Conservation (phyloP, 2,329 filamentous ascomycete genomes). For the Cordyceps fumosorosea region DNA sequence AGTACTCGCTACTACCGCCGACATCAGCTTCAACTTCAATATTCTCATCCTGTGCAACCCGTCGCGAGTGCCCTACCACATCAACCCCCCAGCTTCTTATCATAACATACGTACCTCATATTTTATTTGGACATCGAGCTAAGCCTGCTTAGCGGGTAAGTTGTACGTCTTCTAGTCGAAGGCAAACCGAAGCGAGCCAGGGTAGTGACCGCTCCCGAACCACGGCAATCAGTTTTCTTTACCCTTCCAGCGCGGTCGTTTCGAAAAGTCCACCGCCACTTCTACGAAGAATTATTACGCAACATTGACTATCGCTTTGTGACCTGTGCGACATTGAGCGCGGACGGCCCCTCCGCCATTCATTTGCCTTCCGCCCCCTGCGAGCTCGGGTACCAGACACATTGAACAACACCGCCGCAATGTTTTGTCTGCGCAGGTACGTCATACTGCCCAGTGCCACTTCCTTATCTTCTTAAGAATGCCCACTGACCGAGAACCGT, state of each 20-base stretch:
- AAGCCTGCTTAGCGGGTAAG: too few species aligned
- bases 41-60: neutral
- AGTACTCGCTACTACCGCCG: neutral
- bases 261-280: too few species aligned
- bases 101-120: neutral
- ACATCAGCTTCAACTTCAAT: neutral
- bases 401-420: constrained; percentile 23
- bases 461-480: neutral
- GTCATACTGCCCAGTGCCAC: neutral
- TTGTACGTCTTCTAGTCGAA: neutral
- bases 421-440: constrained; percentile 60
- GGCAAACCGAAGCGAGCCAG: neutral
- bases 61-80: neutral
- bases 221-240: neutral
- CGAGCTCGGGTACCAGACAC: neutral
- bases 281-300: too few species aligned
- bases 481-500: neutral
- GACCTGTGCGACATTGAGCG: too few species aligned
- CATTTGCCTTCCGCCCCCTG: neutral
- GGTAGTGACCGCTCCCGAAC: neutral
- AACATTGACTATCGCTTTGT: too few species aligned
- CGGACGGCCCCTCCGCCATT: neutral
- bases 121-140: neutral
- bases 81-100: neutral
- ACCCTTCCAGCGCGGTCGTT: too few species aligned